Evolutionary conservation across 306 rosid species (phyloP), one percentile per base, ranked within the genome.

Genomic region (Pueraria montana): DNA sequence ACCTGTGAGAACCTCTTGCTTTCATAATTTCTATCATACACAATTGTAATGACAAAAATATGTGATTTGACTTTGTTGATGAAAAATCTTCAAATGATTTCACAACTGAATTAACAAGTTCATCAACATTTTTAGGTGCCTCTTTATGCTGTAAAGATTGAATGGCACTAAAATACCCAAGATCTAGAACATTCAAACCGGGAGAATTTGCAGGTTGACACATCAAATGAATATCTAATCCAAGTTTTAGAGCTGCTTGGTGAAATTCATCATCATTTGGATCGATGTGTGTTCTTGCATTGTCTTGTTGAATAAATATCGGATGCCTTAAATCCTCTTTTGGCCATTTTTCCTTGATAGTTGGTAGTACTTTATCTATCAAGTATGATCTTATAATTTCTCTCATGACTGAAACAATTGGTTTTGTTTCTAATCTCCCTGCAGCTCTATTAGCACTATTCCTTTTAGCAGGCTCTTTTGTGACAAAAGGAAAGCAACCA

Each of bases 221-320:
- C 59, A 52, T 52, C 10, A 52, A 52, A 49, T 18, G 5, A 11
- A 43, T 43, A 43, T 43, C 49, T 3, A 68, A 68, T 4, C 8
- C 48, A 68, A 9, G 8, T 68, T 14, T n/a, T 3, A n/a, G 5
- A 3, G 74, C 74, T 5, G 5, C n/a, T 11, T 8, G 30, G 11
- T 8, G 5, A 68, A 68, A 67, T 17, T 64, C 45, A 9, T 40
- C 53, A 40, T 68, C 30, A 3, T 40, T 6, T 20, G 4, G 18
- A 43, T 49, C 36, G 10, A 48, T 26, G 61, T 72, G 77, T 24
- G 59, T 23, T 49, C 24, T 72, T 14, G 23, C 40, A 24, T 72
- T 48, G 8, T 72, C 77, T 49, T 72, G 77, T 8, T 72, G 45
- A 48, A 72, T 26, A 49, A 48, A 72, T 0, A 48, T 72, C 6